Evolutionary conservation across 1,284 basidiomycete genomes (phyloP), one percentile per base, ranked within the genome.

Genomic region (Ustilago curta): DNA sequence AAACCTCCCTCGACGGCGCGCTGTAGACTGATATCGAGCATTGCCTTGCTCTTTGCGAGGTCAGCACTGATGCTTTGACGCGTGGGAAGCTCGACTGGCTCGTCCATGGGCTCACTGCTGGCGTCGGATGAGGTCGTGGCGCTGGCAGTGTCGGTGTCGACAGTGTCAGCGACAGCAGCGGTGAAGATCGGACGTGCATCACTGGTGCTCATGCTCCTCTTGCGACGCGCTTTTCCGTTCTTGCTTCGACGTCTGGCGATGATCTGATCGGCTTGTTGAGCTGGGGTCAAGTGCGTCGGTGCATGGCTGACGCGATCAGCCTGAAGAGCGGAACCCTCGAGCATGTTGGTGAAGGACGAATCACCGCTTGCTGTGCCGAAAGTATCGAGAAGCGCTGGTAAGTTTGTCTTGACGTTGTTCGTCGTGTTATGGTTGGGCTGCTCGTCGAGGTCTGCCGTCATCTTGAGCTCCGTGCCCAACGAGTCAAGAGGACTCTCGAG

Each of bases 181-280:
- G 62, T 71, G 37, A 76, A 76, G 48, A 65, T 54, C 8, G 63
- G 42, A 3, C 56, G 56, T 11, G 74, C 74, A 21, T 76, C 80
- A 37, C 80, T 63, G 18, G 74, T 72, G 70, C 76, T 77, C 70
- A 80, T 70, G 49, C 80, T 82, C 16, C 78, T 60, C 59, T 73
- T 77, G 8, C 74, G 54, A 47, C 58, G 44, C 0, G 54, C 63
- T 45, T 66, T 65, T 16, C 64, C 75, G 44, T 78, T 76, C 63
- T 81, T 82, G 69, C 70, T 77, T 18, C 79, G 66, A 5, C 79
- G 62, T 0, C 79, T 70, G 18, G 77, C 75, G 39, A 82, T 81
- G 66, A 82, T 81, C 47, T 70, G 67, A 40, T 81, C 79, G 27
- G 77, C 79, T n/a, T 79, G 72, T 62, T 82, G 69, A 3, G 63